Evolutionary conservation across 306 rosid genomes (phyloP), one percentile per base, ranked within the genome.

Genomic region (Malus sylvestris): DNA sequence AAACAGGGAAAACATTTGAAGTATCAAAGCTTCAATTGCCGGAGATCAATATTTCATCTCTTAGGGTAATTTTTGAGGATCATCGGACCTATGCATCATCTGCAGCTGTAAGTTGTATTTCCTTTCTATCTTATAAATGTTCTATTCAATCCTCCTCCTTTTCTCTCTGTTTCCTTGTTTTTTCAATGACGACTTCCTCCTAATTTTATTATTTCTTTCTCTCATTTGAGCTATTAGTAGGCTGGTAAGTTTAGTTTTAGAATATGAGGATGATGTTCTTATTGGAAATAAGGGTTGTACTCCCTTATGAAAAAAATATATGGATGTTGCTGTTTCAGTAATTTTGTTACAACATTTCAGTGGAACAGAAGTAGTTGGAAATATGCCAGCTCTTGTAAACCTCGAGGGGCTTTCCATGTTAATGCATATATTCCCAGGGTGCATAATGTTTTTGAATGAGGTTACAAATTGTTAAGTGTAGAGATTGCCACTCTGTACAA

Each of bases 81-180:
- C 85, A 91, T 83, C 96, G 97, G 74, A 96, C 99, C 55, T 96
- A 87, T 89, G 97, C 97, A 72, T 89, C 97, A n/a, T 76, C 87
- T 73, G 82, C 90, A 53, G 96, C 90, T 78, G 99, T 96, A 85
- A 95, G 99, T 90, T 83, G 59, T 78, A 57, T 45, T 72, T 51
- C 65, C 45, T 38, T 61, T 67, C 22, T 72, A 22, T 20, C 74
- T 35, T 78, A n/a, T 67, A 64, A 58, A 29, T 46, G 61, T 57
- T 45, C 30, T 22, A 16, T 16, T 76, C 5, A 27, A n/a, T 68
- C 13, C 23, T 1, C 72, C 22, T 59, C 38, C 77, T 14, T 67
- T 64, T 42, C 22, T 55, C 40, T 64, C 40, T 33, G 29, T 27
- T 51, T 55, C 20, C 67, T 68, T 45, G 10, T 57, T 57, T 6